These are phyloP conservation scores for Fomitopsis pinicola DNA, from an alignment of 1,284 basidiomycete genomes.

Conservation along the genomic window DNA sequence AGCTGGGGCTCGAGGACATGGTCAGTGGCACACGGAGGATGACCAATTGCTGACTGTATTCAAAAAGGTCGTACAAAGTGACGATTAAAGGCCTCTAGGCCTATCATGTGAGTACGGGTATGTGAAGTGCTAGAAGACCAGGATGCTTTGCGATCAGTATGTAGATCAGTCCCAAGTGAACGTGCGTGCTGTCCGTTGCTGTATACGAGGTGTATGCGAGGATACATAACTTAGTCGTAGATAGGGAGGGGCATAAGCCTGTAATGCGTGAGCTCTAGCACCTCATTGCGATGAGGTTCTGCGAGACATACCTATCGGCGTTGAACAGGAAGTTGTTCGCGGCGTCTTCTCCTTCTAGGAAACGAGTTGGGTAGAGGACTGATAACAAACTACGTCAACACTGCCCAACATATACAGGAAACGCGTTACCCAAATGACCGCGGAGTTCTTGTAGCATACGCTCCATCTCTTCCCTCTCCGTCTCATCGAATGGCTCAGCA, in stretches of 20 bases:
- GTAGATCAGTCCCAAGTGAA: background rate
- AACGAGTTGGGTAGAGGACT: conserved; percentile 81
- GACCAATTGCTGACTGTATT: too few relatives aligned
- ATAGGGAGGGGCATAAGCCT: conserved; percentile 53
- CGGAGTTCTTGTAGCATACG: conserved; percentile 67
- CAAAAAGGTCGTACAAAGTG: too few relatives aligned
- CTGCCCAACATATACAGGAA: background rate
- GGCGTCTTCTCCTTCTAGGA: conserved; percentile 83
- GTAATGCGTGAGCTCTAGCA: conserved; percentile 1
- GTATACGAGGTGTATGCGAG: background rate
- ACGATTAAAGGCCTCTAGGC: too few relatives aligned
- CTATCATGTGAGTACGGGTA: background rate
- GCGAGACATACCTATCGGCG: conserved; percentile 62
- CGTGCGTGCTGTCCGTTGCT: background rate
- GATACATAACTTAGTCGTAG: conserved; percentile 36
- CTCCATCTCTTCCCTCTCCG: conserved; percentile 89
- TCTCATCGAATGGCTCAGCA: conserved; percentile 71
- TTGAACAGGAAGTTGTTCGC: conserved; percentile 91
- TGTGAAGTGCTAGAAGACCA: background rate
- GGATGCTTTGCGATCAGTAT: background rate
- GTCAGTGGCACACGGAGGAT: too few relatives aligned
- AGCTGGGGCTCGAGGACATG: too few relatives aligned
- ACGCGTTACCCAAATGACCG: conserved; percentile 74
- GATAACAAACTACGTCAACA: conserved; percentile 1
- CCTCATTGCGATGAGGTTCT: background rate